phyloP scores from a whole-genome alignment of 371 early-diverging fungal species.

The Circinella umbellata region DNA sequence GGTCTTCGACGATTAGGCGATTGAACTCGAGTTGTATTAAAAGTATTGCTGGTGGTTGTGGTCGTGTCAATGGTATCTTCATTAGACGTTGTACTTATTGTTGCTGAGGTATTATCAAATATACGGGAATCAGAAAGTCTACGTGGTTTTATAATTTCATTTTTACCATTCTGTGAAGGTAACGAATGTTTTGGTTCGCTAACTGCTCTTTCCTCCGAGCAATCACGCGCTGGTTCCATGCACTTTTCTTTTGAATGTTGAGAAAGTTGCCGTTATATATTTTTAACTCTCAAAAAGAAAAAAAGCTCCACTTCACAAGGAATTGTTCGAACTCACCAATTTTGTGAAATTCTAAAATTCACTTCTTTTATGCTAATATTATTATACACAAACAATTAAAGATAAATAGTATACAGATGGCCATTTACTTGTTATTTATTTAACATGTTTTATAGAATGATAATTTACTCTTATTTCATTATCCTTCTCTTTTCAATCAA shows the following conservation, averaged over 20 bases:
- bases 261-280: neutral
- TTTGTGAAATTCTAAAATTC: too few species aligned
- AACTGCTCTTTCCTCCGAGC: neutral
- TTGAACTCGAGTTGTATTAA: conserved; percentile 3
- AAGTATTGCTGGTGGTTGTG: too few species aligned
- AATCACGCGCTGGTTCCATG: conserved; percentile 16
- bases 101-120: neutral
- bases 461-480: too few species aligned
- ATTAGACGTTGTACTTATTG: neutral
- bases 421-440: too few species aligned
- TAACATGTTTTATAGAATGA: too few species aligned
- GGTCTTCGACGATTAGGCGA: conserved; percentile 7
- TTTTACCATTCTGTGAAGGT: neutral
- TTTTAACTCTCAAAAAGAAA: too few species aligned
- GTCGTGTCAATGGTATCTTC: neutral
- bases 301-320: too few species aligned
- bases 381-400: too few species aligned
- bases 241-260: neutral
- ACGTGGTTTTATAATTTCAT: conserved; percentile 1
- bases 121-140: conserved; percentile 12
- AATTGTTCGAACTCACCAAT: too few species aligned
- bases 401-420: too few species aligned
- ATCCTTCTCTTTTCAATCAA: too few species aligned
- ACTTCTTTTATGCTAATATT: too few species aligned
- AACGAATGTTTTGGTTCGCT: neutral